Evolutionary conservation across 805 yeast species (phyloP).

Genomic region (Cyberlindnera maritima): DNA sequence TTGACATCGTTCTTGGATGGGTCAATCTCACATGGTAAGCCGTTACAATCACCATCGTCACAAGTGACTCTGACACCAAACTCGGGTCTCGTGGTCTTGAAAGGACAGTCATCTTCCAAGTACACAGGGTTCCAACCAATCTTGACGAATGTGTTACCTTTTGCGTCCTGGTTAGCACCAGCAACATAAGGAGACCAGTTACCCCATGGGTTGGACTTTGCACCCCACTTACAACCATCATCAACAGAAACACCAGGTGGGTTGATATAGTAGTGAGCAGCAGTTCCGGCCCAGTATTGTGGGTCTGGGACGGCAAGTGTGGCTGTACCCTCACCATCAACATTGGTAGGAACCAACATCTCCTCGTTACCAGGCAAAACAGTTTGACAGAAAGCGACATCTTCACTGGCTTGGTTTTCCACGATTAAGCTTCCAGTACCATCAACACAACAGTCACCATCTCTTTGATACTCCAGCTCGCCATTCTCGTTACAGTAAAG

Average conservation of each 20-base stretch:
- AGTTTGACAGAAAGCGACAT: constrained; percentile 88
- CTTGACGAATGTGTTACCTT: constrained; percentile 72
- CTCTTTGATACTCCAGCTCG: constrained; percentile 56
- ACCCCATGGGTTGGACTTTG: constrained; percentile 63
- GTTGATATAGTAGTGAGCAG: constrained; percentile 83
- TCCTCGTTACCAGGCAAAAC: constrained; percentile 94
- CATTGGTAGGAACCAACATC: constrained; percentile 83
- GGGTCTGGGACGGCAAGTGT: constrained; percentile 82
- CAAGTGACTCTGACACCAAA: constrained; percentile 77
- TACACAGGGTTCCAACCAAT: constrained; percentile 92
- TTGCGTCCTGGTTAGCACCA: constrained; percentile 77
- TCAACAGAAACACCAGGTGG: constrained; percentile 75
- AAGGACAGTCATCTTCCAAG: constrained; percentile 55
- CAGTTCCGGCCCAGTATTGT: constrained; percentile 80
- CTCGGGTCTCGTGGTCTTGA: constrained; percentile 51
- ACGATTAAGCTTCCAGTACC: constrained; percentile 76
- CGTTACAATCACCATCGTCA: constrained; percentile 67
- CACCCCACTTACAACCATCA: constrained; percentile 87
- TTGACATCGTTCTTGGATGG: constrained; percentile 64
- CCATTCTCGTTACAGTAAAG: constrained; percentile 74
- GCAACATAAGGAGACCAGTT: constrained; percentile 95
- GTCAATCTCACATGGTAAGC: constrained; percentile 80
- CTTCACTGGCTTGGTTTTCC: constrained; percentile 49
- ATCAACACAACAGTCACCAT: constrained; percentile 62
- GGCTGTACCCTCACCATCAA: constrained; percentile 45